Evolutionary conservation across 192 early-diverging fungal species (phyloP), one percentile per base, ranked within the genome.

Genomic region (Dissophora globulifera): DNA sequence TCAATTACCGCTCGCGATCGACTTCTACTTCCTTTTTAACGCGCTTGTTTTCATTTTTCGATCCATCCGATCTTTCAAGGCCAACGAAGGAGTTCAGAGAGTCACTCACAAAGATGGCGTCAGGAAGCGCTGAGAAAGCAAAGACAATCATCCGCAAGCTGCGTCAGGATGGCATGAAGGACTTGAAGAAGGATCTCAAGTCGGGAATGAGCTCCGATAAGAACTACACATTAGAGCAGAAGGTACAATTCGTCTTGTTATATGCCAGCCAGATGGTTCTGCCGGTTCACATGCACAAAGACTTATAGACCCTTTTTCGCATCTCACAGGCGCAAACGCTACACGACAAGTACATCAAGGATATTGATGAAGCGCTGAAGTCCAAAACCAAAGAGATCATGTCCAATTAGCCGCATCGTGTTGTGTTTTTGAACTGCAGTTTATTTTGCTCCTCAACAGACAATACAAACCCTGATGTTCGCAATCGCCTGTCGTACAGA

Each of bases 51-150:
- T n/a, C n/a, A n/a, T n/a, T 48, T 51, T 56, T 13, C 46, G 17
- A 4, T 30, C 51, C 49, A 43, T 32, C 55, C 35, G 33, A 40
- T 45, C 51, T 48, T 50, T 23, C 22, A 26, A 91, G 83, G 49
- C 79, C 89, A 4, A 91, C 92, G 7, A 91, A 92, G 45, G 92
- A 93, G 78, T 89, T 84, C 66, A 86, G 92, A 22, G 90, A 91
- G 13, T 83, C 86, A 22, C 79, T 95, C 61, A 66, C 87, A 38
- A 95, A 94, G 64, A 40, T 82, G 19, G 84, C 88, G 11, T 64
- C 71, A 23, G 75, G 82, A 46, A 68, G 81, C 53, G 88, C 90
- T 7, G 94, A 95, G 63, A 83, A 86, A 58, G 64, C 87, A n/a
- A 89, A 89, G 38, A 82, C 81, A 12, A 82, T 87, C 46, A 82